Base-by-base conservation (phyloP, 176 grass and related monocot species). In the Oryza punctata region DNA sequence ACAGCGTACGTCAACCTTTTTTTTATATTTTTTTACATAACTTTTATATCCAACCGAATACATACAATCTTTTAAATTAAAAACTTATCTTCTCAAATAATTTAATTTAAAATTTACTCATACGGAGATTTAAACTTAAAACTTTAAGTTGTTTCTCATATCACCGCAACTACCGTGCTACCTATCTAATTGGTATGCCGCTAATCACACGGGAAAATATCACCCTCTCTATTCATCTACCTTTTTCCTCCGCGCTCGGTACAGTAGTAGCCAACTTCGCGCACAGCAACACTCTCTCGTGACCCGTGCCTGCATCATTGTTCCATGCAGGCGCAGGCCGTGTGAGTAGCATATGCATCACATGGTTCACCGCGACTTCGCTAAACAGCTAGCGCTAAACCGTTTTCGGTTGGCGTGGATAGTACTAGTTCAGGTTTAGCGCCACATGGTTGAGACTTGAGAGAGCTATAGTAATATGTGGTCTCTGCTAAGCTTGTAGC, bases 361-460 rank as follows among this genome's bases (percentile, higher is more conserved):
- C 21, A 60, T 60, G 54, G 54, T 9, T 6, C 54, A 46, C 13
- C 0, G 40, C 12, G 23, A 44, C 38, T 21, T 57, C 50, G 50
- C 16, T 52, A 2, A 24, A 12, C 67, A 72, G 38, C 4, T 45
- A 14, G 38, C 3, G 1, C n/a, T 44, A 26, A 25, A 46, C 23
- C 23, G 69, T 35, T 14, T 45, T 45, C n/a, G 3, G 21, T 24
- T 70, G 9, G 67, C 67, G 10, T 70, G 37, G 33, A 6, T 35
- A 35, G 33, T 35, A 35, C 33, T 35, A 35, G 33, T 35, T 0
- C 33, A 77, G 63, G 33, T 47, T 10, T 68, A 40, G 59, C 69
- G 6, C 43, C 79, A 77, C 85, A 82, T 82, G 87, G 27, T 32
- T 24, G 27, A 40, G 6, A 33, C 32, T 33, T 33, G 32, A 23